Evolutionary conservation across 345 rosid genomes (phyloP).

Genomic region (Durio zibethinus): DNA sequence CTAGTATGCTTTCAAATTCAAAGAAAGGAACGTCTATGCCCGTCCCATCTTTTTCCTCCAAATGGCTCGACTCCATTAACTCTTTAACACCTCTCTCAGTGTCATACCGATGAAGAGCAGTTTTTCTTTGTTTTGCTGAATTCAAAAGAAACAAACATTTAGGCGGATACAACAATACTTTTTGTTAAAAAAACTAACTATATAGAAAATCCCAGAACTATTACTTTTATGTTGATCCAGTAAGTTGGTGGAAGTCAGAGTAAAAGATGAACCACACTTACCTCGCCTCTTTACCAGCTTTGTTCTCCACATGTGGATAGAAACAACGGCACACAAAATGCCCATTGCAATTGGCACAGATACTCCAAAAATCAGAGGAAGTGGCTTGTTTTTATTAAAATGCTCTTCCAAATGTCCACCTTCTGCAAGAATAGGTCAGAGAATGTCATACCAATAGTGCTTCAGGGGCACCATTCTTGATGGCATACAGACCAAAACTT

Average conservation of each 20-base stretch:
- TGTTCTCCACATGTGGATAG: constrained; percentile 7
- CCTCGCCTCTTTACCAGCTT: constrained; percentile 17
- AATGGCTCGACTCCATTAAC: neutral
- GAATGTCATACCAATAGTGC: neutral
- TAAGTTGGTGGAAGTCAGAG: neutral
- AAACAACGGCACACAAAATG: constrained; percentile 5
- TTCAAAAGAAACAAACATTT: neutral
- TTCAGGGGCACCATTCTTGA: neutral
- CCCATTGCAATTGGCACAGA: neutral
- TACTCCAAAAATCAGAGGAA: constrained; percentile 18
- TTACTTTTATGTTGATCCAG: neutral
- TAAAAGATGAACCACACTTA: neutral
- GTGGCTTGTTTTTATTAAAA: neutral
- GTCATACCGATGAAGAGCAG: constrained; percentile 3
- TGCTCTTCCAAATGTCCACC: neutral
- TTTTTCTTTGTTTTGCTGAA: constrained; percentile 5
- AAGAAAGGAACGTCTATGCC: constrained; percentile 23
- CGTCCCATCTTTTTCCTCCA: constrained; percentile 16
- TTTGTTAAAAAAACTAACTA: neutral
- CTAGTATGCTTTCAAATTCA: constrained; percentile 21
- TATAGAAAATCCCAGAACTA: neutral
- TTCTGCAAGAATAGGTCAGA: neutral
- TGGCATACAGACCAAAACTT: too few species aligned
- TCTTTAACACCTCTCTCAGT: constrained; percentile 11
- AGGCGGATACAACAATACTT: neutral